Conservation (phyloP, 768 basidiomycete genomes). For the Tulasnella sp. region DNA sequence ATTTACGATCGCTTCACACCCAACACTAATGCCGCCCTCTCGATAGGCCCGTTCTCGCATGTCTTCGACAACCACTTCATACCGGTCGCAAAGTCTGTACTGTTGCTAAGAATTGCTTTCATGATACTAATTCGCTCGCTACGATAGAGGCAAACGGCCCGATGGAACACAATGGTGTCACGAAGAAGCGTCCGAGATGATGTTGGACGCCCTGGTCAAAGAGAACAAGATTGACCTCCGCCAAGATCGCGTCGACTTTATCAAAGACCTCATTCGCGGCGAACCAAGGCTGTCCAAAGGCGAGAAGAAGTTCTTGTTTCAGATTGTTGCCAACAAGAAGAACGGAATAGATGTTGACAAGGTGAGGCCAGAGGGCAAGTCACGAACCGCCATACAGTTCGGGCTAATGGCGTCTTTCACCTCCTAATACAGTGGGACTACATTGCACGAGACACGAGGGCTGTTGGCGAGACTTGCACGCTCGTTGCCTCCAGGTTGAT, state of each 20-base stretch:
- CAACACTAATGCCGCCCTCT: constrained; percentile 50
- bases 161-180: constrained; percentile 53
- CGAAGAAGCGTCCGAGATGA: constrained; percentile 75
- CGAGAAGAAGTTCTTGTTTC: constrained; percentile 73
- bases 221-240: constrained; percentile 52
- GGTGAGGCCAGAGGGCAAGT: constrained; percentile 39
- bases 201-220: constrained; percentile 66
- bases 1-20: neutral
- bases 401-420: neutral
- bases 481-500: constrained; percentile 59
- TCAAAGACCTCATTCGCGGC: constrained; percentile 77
- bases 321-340: constrained; percentile 75
- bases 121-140: neutral
- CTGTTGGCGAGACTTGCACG: constrained; percentile 60
- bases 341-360: constrained; percentile 88
- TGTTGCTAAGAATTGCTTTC: neutral
- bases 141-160: neutral
- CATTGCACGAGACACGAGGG: constrained; percentile 67
- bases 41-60: constrained; percentile 66
- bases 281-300: constrained; percentile 36
- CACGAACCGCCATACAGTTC: neutral
- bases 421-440: constrained; percentile 50
- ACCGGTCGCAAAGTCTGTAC: constrained; percentile 58
- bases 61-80: constrained; percentile 77
- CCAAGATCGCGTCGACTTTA: constrained; percentile 50